These are phyloP conservation scores for Bruguiera sexangula DNA, from an alignment of 345 rosid genomes.

Conservation along the genomic window DNA sequence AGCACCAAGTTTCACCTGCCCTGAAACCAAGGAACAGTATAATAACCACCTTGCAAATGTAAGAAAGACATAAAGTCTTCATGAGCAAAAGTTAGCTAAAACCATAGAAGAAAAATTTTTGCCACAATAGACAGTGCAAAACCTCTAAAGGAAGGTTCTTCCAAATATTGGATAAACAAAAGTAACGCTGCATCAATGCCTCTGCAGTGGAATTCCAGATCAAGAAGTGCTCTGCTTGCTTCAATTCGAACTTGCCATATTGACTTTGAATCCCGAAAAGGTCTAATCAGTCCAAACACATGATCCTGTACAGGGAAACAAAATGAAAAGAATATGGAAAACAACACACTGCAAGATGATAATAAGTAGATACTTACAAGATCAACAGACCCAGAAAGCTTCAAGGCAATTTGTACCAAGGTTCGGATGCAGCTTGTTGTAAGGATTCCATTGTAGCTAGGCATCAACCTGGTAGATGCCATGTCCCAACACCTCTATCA, in stretches of 20 bases:
- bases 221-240: conserved; percentile 88
- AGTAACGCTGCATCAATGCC: conserved; percentile 76
- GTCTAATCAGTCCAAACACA: conserved; percentile 66
- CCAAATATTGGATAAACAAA: conserved; percentile 62
- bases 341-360: conserved; percentile 5
- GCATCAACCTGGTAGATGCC: conserved; percentile 67
- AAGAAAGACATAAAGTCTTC: not conserved
- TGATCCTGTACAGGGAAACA: conserved; percentile 58
- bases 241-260: conserved; percentile 77
- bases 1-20: conserved; percentile 73
- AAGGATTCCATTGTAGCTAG: conserved; percentile 91
- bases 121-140: conserved; percentile 9
- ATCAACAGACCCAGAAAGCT: conserved; percentile 73
- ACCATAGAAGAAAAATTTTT: not conserved
- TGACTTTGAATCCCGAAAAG: conserved; percentile 54
- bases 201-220: conserved; percentile 75
- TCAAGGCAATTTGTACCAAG: conserved; percentile 74
- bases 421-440: conserved; percentile 90
- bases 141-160: conserved; percentile 89
- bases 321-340: conserved; percentile 21
- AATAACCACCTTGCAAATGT: conserved; percentile 9
- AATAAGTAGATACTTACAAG: conserved; percentile 46
- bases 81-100: not conserved
- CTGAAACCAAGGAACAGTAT: conserved; percentile 45
- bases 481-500: conserved; percentile 11